phyloP scores from a whole-genome alignment of 768 basidiomycete genomes.

The Trametes gibbosa region DNA sequence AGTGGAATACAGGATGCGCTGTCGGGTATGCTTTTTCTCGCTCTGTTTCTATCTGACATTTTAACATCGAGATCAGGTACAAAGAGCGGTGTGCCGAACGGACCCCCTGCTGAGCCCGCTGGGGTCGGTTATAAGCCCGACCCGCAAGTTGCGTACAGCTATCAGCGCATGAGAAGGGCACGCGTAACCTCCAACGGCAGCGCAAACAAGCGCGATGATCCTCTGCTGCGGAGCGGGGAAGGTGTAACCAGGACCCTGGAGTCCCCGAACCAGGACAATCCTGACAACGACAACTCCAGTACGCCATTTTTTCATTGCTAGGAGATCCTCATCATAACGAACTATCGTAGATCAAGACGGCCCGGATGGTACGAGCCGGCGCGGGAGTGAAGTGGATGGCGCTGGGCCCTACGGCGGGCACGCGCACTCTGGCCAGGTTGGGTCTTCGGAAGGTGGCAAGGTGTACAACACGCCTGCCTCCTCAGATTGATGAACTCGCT shows the following conservation, averaged over 20 bases:
- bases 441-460: constrained; percentile 11
- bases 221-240: neutral
- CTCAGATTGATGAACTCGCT: neutral
- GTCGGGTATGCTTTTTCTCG: neutral
- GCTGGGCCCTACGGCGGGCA: constrained; percentile 3
- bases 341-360: neutral
- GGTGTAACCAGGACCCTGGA: neutral
- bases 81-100: neutral
- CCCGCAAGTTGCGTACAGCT: neutral
- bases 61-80: neutral
- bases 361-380: constrained; percentile 3
- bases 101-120: neutral
- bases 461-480: constrained; percentile 11
- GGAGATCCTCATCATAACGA: neutral
- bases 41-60: neutral
- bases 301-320: neutral
- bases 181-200: neutral
- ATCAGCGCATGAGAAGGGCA: neutral
- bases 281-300: neutral
- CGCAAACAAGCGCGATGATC: neutral
- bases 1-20: neutral
- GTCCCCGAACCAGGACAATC: neutral
- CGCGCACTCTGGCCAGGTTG: constrained; percentile 5
- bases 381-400: neutral
- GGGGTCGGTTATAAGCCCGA: neutral